phyloP scores from a whole-genome alignment of 805 yeast species.

The Candida jianshihensis region DNA sequence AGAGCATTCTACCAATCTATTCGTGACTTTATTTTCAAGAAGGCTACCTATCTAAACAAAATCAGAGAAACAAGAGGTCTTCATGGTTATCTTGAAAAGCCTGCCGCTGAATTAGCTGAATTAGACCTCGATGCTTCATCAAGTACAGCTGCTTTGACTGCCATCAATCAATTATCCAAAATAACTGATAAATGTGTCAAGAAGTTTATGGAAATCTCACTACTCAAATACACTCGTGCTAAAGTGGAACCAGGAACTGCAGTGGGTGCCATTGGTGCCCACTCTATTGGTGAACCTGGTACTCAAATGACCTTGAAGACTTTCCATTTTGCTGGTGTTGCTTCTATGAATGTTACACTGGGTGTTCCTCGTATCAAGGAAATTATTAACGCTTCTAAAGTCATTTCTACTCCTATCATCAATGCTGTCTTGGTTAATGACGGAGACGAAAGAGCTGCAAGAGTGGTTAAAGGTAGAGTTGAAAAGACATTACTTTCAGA shows the following conservation, averaged over 20 bases:
- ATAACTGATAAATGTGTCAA: slow-evolving; percentile 54
- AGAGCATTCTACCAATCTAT: slow-evolving; percentile 77
- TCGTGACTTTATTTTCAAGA: slow-evolving; percentile 50
- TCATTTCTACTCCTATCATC: slow-evolving; percentile 93
- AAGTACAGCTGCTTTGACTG: slow-evolving; percentile 31
- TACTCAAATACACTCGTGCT: slow-evolving; percentile 78
- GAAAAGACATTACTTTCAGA: slow-evolving; percentile 88
- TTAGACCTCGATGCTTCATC: slow-evolving; percentile 31
- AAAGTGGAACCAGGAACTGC: slow-evolving; percentile 99
- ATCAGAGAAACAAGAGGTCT: slow-evolving; percentile 51
- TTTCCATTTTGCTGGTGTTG: slow-evolving; percentile 99
- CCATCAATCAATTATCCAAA: slow-evolving; percentile 59
- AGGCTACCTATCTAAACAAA: slow-evolving; percentile 50
- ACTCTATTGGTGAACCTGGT: slow-evolving; percentile 98
- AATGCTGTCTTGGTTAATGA: slow-evolving; percentile 90
- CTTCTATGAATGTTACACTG: slow-evolving; percentile 95
- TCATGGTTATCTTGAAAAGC: slow-evolving; percentile 35
- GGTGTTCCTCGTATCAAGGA: slow-evolving; percentile 99
- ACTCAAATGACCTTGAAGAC: slow-evolving; percentile 96
- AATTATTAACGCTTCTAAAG: slow-evolving; percentile 93
- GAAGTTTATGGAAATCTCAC: slow-evolving; percentile 67
- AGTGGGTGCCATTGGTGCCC: slow-evolving; percentile 99
- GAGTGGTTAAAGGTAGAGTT: slow-evolving; percentile 95
- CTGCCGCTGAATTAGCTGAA: slow-evolving; percentile 37
- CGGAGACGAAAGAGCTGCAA: slow-evolving; percentile 93